A percentile compares a stretch with the other conserved stretches of the same genome.
Conservation (phyloP, 768 basidiomycete genomes). For the Pholiota molesta region DNA sequence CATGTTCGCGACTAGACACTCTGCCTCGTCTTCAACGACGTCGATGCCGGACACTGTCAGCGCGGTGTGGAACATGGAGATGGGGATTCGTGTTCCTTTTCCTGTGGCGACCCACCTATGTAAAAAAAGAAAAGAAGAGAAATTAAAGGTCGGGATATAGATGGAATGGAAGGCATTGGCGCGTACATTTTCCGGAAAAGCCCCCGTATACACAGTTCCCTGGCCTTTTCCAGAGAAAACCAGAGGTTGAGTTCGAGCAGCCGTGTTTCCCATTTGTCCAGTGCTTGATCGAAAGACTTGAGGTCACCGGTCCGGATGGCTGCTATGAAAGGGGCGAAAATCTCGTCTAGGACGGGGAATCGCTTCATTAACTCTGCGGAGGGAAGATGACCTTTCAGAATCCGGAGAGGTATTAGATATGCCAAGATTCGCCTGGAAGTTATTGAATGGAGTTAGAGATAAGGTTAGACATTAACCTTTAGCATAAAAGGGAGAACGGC, state of each 20-base stretch:
- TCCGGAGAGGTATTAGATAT: conserved; percentile 87
- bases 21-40: conserved; percentile 79
- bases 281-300: conserved; percentile 74
- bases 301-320: conserved; percentile 83
- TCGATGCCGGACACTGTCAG: conserved; percentile 71
- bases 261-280: conserved; percentile 69
- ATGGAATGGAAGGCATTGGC: not conserved
- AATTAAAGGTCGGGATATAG: conserved; percentile 6
- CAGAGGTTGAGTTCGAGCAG: conserved; percentile 88
- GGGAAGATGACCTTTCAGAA: conserved; percentile 87
- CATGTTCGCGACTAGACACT: conserved; percentile 94
- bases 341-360: conserved; percentile 70
- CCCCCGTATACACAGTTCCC: conserved; percentile 85
- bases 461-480: not conserved
- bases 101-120: conserved; percentile 79
- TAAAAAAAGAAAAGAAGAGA: not conserved
- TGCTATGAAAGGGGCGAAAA: conserved; percentile 80
- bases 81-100: conserved; percentile 77
- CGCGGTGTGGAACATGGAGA: conserved; percentile 80
- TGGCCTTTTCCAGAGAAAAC: conserved; percentile 84
- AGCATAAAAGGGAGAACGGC: conserved; percentile 22
- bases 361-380: conserved; percentile 67
- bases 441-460: not conserved
- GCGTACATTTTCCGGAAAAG: conserved; percentile 80
- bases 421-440: conserved; percentile 78